Evolutionary conservation across 2,329 filamentous ascomycete genomes (phyloP).

Genomic region (Fusarium zealandicum): DNA sequence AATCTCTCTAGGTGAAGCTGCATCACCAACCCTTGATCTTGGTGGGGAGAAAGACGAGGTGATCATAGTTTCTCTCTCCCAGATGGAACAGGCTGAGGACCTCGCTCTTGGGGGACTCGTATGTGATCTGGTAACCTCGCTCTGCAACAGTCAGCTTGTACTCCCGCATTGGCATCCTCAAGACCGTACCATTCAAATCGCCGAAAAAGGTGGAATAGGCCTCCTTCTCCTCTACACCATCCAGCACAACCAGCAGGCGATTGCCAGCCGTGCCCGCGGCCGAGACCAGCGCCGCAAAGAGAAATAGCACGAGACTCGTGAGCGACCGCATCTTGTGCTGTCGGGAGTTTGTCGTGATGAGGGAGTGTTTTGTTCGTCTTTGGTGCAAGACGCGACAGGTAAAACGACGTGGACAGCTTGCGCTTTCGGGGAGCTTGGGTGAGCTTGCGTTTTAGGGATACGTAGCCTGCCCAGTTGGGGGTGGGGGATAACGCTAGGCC

Average conservation of each 20-base stretch:
- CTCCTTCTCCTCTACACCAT: conserved; percentile 81
- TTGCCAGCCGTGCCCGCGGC: conserved; percentile 81
- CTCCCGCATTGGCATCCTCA: not conserved
- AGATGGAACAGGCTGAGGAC: conserved; percentile 80
- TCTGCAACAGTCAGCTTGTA: conserved; percentile 57
- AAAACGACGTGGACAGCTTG: conserved; percentile 37
- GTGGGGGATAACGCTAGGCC: conserved; percentile 32
- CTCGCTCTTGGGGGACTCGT: conserved; percentile 84
- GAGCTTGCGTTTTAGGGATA: conserved; percentile 48
- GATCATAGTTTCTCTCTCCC: conserved; percentile 89
- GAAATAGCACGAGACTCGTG: conserved; percentile 72
- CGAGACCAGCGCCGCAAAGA: conserved; percentile 70
- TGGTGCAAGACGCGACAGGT: conserved; percentile 27
- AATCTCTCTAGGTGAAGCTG: not conserved
- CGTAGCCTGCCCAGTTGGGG: conserved; percentile 43
- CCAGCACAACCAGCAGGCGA: conserved; percentile 84
- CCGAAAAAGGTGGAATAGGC: conserved; percentile 83
- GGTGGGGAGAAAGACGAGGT: conserved; percentile 85
- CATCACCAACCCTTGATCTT: conserved; percentile 81
- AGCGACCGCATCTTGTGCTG: conserved; percentile 71
- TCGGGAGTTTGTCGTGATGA: not conserved
- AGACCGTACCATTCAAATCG: conserved; percentile 68
- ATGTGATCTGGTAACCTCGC: conserved; percentile 81
- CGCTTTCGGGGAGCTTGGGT: conserved; percentile 35
- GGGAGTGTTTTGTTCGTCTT: conserved; percentile 18